Base-by-base conservation (phyloP, 805 yeast genomes). In the Yarrowia divulgata region DNA sequence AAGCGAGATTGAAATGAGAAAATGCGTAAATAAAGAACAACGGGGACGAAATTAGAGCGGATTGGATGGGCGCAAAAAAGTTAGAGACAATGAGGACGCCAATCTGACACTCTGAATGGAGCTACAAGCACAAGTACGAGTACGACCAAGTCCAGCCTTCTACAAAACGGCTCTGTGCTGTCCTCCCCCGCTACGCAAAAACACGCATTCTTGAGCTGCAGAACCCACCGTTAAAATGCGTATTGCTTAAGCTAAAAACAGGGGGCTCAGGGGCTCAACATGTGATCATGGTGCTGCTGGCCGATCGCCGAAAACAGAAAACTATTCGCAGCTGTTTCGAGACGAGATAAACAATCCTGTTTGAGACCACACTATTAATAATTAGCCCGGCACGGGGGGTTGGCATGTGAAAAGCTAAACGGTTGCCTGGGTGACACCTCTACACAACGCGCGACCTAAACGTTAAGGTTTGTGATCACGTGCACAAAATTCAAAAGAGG, bases 251-350 rank as follows among this genome's bases (percentile, higher is more conserved):
- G 66, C 66, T 60, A 60, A 60, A 60, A 60, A 42, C 40, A 43
- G 46, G 66, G 66, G 66, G 66, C 35, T 57, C 63, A 57, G 63
- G 63, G 63, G 63, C 48, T 57, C 39, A 23, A 54, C 64, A 57
- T 57, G 64, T 57, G 64, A 57, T 23, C 48, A 32, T 42, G 39
- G 49, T 57, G 32, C 49, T n/a, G 49, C 60, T n/a, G n/a, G 60
- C 19, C 34, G 60, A 54, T 54, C 48, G 63, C 63, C 63, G 63
- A 57, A 57, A 57, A 39, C 60, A 54, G 60, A 13, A n/a, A 14
- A 16, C 8, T 5, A 6, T 12, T n/a, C 42, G 32, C 14, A 13
- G 16, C 40, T 16, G 55, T 16, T 32, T 14, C n/a, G 8, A 18
- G 32, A 52, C 43, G n/a, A 12, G 16, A 37, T 18, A 34, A 50